Conservation (phyloP, 2,329 filamentous ascomycete genomes). For the Fusarium sp. region DNA sequence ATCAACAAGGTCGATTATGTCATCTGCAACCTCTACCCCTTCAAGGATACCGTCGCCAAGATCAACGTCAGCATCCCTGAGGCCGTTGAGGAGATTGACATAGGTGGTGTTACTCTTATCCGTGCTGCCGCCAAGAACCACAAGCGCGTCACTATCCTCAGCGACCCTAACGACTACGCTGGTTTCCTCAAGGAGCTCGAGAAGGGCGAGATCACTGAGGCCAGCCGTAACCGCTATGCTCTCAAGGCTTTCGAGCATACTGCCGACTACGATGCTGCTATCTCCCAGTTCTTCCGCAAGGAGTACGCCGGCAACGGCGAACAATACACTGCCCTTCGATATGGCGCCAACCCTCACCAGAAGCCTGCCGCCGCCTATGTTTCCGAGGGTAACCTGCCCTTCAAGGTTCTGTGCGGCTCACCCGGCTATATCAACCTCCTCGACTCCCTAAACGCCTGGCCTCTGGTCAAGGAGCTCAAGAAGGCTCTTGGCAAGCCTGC, state of each 20-base stretch:
- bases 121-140: slow-evolving; percentile 99
- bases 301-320: slow-evolving; percentile 87
- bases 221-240: slow-evolving; percentile 86
- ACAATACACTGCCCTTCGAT: slow-evolving; percentile 86
- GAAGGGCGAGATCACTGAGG: slow-evolving; percentile 83
- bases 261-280: slow-evolving; percentile 93
- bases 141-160: slow-evolving; percentile 91
- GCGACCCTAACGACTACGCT: slow-evolving; percentile 91
- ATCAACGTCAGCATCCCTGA: slow-evolving; percentile 96
- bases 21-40: slow-evolving; percentile 98
- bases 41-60: slow-evolving; percentile 98
- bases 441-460: slow-evolving; percentile 96
- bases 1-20: slow-evolving; percentile 96
- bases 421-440: slow-evolving; percentile 98
- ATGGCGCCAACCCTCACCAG: slow-evolving; percentile 97
- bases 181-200: slow-evolving; percentile 92
- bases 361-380: slow-evolving; percentile 91
- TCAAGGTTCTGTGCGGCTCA: slow-evolving; percentile 88
- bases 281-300: slow-evolving; percentile 97
- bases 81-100: slow-evolving; percentile 98
- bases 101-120: slow-evolving; percentile 95
- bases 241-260: slow-evolving; percentile 99
- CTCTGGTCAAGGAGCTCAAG: slow-evolving; percentile 94
- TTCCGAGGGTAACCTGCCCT: slow-evolving; percentile 78
- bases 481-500: slow-evolving; percentile 86